These are phyloP conservation scores for Acanthamoeba rhysodes DNA, from an alignment of 208 protist genomes.

Conservation along the genomic window DNA sequence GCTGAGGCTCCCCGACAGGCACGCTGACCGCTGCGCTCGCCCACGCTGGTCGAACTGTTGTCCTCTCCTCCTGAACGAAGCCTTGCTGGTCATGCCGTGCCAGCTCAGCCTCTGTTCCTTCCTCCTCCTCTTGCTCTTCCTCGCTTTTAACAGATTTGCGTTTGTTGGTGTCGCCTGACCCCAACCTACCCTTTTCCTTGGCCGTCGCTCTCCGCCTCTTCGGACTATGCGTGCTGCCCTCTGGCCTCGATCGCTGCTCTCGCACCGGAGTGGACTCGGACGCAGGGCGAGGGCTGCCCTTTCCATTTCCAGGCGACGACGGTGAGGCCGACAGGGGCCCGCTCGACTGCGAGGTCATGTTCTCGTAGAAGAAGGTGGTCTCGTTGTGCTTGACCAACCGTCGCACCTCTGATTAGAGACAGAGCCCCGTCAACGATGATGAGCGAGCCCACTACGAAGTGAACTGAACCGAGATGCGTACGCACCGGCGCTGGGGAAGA, in stretches of 20 bases:
- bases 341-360: background rate
- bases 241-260: background rate
- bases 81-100: too few relatives aligned
- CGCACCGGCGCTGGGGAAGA: constrained; percentile 24
- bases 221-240: background rate
- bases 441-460: too few relatives aligned
- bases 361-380: constrained; percentile 65
- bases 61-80: background rate
- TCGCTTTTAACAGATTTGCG: background rate
- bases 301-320: background rate
- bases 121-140: background rate
- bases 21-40: background rate
- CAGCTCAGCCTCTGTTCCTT: background rate
- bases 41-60: background rate
- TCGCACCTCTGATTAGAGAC: background rate
- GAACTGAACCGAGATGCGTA: too few relatives aligned
- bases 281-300: too few relatives aligned
- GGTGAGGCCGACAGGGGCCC: too few relatives aligned
- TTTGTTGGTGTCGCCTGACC: background rate
- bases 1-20: background rate
- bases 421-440: background rate
- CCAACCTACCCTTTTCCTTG: background rate
- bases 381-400: constrained; percentile 63
- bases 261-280: background rate
- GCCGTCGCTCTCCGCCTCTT: background rate